Evolutionary conservation across 805 yeast genomes (phyloP).

Genomic region (Wickerhamomyces bovis): DNA sequence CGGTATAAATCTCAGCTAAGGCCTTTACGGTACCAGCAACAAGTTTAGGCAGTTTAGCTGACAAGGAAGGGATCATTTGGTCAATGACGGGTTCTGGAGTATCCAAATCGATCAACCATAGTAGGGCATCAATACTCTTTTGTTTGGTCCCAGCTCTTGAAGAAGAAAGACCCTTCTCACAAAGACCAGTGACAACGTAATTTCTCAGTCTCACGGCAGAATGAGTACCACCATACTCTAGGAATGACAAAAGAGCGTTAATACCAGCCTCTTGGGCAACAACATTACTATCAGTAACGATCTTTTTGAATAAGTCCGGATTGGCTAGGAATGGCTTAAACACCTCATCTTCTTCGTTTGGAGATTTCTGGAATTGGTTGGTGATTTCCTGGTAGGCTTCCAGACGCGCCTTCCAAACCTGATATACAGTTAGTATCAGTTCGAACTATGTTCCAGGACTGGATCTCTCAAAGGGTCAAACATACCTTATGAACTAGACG

Average conservation of each 20-base stretch:
- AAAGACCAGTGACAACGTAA: constrained; percentile 42
- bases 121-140: constrained; percentile 54
- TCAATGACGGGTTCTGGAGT: constrained; percentile 63
- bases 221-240: constrained; percentile 49
- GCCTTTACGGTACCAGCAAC: constrained; percentile 63
- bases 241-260: constrained; percentile 43
- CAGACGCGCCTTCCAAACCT: constrained; percentile 77
- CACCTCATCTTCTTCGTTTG: constrained; percentile 49
- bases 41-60: constrained; percentile 68
- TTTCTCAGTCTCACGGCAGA: constrained; percentile 36
- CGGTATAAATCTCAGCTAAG: constrained; percentile 39
- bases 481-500: constrained; percentile 47
- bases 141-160: constrained; percentile 69
- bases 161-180: constrained; percentile 80
- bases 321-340: constrained; percentile 44
- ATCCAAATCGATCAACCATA: constrained; percentile 60
- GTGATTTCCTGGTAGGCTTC: constrained; percentile 70
- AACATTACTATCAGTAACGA: constrained; percentile 76
- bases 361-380: constrained; percentile 44
- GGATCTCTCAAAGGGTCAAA: constrained; percentile 1
- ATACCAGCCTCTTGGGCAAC: constrained; percentile 88
- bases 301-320: constrained; percentile 50
- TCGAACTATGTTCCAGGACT: too few species aligned
- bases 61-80: constrained; percentile 53
- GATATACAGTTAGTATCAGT: background rate